Base-by-base conservation (phyloP, 768 basidiomycete genomes). In the Boletellus emodensis region DNA sequence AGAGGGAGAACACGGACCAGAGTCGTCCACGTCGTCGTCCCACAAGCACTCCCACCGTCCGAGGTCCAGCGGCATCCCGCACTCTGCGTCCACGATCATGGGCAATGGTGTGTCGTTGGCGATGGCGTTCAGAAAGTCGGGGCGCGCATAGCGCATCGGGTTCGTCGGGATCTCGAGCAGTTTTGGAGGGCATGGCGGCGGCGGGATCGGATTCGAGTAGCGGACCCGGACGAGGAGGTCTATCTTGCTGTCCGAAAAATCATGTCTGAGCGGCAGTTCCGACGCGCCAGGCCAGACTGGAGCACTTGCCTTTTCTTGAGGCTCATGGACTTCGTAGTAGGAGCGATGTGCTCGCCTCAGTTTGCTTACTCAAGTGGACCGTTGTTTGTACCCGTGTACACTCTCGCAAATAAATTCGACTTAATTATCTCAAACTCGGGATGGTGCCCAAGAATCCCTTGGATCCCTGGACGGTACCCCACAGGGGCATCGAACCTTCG, bases 101-200 rank as follows among this genome's bases (percentile, higher is more conserved):
- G 96, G 95, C 17, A 96, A 66, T 0, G 89, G 87, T 11, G 84
- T 82, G 42, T 91, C 90, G 46, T 84, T 82, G 0, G 89, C 87
- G 34, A 96, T 72, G 6, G 84, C 78, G 54, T 89, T 81, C 33
- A 94, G 78, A 58, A 93, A 94, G 59, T 89, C 89, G 6, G 91
- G 87, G 17, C 81, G 80, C 14, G 91, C 87, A 66, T 96, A 93
- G 39, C 95, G 88, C 65, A 81, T 78, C 6, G 93, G 86, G 63
- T 89, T 81, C 32, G 95, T 96, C n/a, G 88, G 84, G 48, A 97
- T 87, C 51, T 95, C 81, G 61, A 99, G 78, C 4, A 98, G 72
- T 71, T 96, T 95, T 24, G 96, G 95, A 6, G 96, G 96, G 76
- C 90, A 97, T 76, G 96, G 93, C 28, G 96, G 96, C 12, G 93